phyloP scores from a whole-genome alignment of 192 early-diverging fungal genomes.

The Dispira simplex region DNA sequence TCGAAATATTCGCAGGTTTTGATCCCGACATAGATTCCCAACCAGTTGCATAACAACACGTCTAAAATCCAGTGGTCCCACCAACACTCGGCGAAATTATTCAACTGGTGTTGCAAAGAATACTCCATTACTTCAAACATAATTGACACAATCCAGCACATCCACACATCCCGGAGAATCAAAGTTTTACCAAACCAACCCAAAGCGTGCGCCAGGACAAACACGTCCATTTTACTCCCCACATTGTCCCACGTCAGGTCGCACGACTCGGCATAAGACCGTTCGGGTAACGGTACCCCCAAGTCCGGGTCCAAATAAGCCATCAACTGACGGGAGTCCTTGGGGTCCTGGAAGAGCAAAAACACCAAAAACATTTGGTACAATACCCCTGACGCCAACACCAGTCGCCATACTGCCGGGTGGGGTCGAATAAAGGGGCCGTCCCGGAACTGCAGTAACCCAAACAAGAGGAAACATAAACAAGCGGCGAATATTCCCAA shows the following conservation, averaged over 20 bases:
- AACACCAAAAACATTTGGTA: slow-evolving; percentile 87
- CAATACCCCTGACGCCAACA: slow-evolving; percentile 67
- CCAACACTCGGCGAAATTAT: slow-evolving; percentile 98
- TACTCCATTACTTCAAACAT: slow-evolving; percentile 96
- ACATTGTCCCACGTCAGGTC: slow-evolving; percentile 61
- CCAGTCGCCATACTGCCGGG: slow-evolving; percentile 81
- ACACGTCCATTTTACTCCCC: slow-evolving; percentile 78
- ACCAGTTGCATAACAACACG: slow-evolving; percentile 86
- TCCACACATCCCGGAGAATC: slow-evolving; percentile 83
- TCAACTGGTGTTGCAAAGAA: slow-evolving; percentile 84
- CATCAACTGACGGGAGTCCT: slow-evolving; percentile 66
- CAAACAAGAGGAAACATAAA: slow-evolving; percentile 57
- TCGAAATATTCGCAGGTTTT: slow-evolving; percentile 95
- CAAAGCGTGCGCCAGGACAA: slow-evolving; percentile 80
- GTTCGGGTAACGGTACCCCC: slow-evolving; percentile 74
- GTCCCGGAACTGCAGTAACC: slow-evolving; percentile 81
- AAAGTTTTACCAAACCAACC: slow-evolving; percentile 93
- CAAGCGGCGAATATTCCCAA: slow-evolving; percentile 32
- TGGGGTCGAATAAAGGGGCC: slow-evolving; percentile 91
- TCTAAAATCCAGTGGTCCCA: slow-evolving; percentile 99
- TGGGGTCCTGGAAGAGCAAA: slow-evolving; percentile 85
- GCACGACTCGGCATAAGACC: slow-evolving; percentile 83
- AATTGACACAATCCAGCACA: slow-evolving; percentile 92
- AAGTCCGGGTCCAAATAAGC: slow-evolving; percentile 62
- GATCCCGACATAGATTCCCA: slow-evolving; percentile 85